A percentile compares a stretch with the other conserved stretches of the same genome.
These are phyloP conservation scores for Spongispora temasekensis DNA, from an alignment of 1,284 basidiomycete genomes.

Conservation along the genomic window DNA sequence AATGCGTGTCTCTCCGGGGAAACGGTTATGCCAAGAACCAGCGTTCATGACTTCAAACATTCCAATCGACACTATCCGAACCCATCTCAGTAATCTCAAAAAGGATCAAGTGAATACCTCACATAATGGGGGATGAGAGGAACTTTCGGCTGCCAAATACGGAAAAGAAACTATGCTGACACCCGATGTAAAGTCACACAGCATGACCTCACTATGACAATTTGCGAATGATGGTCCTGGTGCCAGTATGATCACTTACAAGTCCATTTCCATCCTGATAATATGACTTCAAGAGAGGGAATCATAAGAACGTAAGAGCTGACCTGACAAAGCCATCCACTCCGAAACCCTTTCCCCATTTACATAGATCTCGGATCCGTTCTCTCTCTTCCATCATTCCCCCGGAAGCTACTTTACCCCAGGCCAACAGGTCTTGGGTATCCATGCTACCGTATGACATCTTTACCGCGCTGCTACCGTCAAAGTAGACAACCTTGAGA, in stretches of 20 bases:
- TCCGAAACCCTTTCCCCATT: conserved; percentile 38
- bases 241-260: conserved; percentile 35
- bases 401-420: conserved; percentile 28
- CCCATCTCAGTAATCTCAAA: neutral
- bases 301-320: neutral
- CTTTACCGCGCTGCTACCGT: conserved; percentile 44
- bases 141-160: conserved; percentile 16
- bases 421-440: conserved; percentile 44
- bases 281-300: neutral
- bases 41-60: conserved; percentile 23
- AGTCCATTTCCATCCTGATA: conserved; percentile 50
- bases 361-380: conserved; percentile 38
- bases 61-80: neutral
- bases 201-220: conserved; percentile 48
- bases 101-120: neutral
- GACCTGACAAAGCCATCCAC: conserved; percentile 45
- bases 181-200: conserved; percentile 48
- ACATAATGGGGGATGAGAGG: neutral
- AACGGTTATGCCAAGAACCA: conserved; percentile 38
- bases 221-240: neutral
- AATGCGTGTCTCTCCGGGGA: conserved; percentile 40
- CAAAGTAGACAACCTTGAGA: conserved; percentile 46
- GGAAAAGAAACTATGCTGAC: conserved; percentile 40
- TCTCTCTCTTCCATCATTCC: conserved; percentile 26
- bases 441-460: conserved; percentile 41